Base-by-base conservation (phyloP, 2,329 filamentous ascomycete species). In the Claviceps monticola region DNA sequence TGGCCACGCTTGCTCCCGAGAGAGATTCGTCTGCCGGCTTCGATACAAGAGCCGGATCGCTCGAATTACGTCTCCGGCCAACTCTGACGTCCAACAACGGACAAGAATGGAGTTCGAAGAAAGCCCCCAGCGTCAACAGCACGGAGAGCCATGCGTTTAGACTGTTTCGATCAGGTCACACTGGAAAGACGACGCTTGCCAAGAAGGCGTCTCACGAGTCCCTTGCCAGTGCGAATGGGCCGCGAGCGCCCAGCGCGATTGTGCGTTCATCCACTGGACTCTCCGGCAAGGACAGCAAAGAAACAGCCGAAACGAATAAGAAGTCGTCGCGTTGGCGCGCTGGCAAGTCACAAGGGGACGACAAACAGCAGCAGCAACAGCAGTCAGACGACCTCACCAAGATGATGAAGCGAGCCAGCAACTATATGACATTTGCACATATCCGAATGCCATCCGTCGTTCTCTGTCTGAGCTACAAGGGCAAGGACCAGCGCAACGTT, bases 381-480 rank as follows among this genome's bases (percentile, higher is more conserved):
- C 77, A 80, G 5, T 85, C 84, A 1, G 93, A 98, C 63, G 94
- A 98, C 63, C 74, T 98, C 43, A 93, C 88, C 11, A 88, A 94
- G 71, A 98, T 98, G 93, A 91, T 98, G 69, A 83, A 81, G 51
- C 84, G 93, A 34, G 93, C 93, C 3, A 95, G 88, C 53, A 95
- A 90, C 65, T 98, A 94, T 71, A 96, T 96, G 89, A 96, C 93
- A 0, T 83, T 98, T 55, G 85, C 91, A 2, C 90, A 95, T 66
- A 89, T 98, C 67, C 93, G 89, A 67, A 88, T 98, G 62, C 88
- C 90, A 2, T 93, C 88, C 52, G 91, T 98, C 59, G 89, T 97
- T 2, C 80, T 98, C 37, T 98, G 93, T 64, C 76, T 98, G 29
- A 94, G 87, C 63, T 96, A 96, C 76, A 95, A 97, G 67, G 93